Conservation (phyloP, 2,329 filamentous ascomycete genomes). For the Cryoendolithus antarcticus region DNA sequence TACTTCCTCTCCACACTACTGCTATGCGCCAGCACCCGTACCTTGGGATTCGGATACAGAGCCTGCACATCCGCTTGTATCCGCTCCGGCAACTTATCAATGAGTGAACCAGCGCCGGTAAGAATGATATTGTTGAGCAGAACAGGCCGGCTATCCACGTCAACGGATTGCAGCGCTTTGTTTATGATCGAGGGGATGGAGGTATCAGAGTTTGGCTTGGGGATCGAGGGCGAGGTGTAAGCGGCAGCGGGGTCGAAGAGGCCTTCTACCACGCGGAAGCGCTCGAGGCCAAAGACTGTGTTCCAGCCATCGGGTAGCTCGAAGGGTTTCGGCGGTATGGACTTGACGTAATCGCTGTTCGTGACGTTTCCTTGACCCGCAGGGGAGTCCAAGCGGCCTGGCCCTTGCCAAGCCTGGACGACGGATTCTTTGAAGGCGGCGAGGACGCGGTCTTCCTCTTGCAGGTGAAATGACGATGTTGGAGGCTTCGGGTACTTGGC, state of each 20-base stretch:
- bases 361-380: slow-evolving; percentile 22
- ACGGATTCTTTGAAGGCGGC: slow-evolving; percentile 97
- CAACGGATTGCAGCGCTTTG: slow-evolving; percentile 63
- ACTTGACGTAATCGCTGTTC: slow-evolving; percentile 65
- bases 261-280: slow-evolving; percentile 75
- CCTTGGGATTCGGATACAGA: slow-evolving; percentile 73
- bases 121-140: slow-evolving; percentile 85
- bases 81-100: slow-evolving; percentile 86
- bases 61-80: slow-evolving; percentile 70
- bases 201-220: slow-evolving; percentile 48
- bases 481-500: slow-evolving; percentile 53
- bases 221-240: slow-evolving; percentile 39
- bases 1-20: slow-evolving; percentile 82
- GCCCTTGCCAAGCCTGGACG: slow-evolving; percentile 83
- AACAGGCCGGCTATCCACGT: slow-evolving; percentile 75
- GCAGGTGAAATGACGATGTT: slow-evolving; percentile 59
- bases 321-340: slow-evolving; percentile 70
- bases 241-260: slow-evolving; percentile 81
- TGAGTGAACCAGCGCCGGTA: slow-evolving; percentile 73
- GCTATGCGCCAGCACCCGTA: slow-evolving; percentile 78
- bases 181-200: slow-evolving; percentile 77
- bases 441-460: slow-evolving; percentile 85
- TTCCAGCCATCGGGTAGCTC: slow-evolving; percentile 97
- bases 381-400: slow-evolving; percentile 46
- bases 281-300: slow-evolving; percentile 81